These are phyloP conservation scores for Cocos nucifera DNA, from an alignment of 176 grass and related monocot genomes.

Conservation along the genomic window DNA sequence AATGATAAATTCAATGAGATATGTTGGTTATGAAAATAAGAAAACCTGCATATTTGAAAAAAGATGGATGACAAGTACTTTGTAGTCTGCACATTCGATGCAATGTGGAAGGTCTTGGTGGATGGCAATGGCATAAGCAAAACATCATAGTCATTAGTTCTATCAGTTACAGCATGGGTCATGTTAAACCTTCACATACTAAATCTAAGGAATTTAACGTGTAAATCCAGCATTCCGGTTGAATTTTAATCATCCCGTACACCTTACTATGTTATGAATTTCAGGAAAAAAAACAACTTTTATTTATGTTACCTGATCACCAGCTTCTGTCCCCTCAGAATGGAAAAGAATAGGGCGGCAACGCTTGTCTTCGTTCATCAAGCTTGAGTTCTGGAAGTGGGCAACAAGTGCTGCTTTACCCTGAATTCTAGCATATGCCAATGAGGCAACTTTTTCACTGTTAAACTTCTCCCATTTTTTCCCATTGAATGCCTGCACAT, in stretches of 20 bases:
- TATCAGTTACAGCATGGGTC: too few relatives aligned
- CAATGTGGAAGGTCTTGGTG: too few relatives aligned
- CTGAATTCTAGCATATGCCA: slow-evolving; percentile 93
- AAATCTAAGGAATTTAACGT: too few relatives aligned
- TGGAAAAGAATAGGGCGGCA: slow-evolving; percentile 89
- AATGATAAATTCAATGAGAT: too few relatives aligned
- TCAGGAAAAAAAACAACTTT: not conserved
- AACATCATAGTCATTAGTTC: too few relatives aligned
- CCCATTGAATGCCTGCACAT: slow-evolving; percentile 63
- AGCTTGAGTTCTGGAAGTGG: slow-evolving; percentile 93
- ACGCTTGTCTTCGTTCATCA: slow-evolving; percentile 97
- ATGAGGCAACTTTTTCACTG: slow-evolving; percentile 87
- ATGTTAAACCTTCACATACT: too few relatives aligned
- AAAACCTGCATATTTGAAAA: too few relatives aligned
- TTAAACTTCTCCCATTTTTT: slow-evolving; percentile 99
- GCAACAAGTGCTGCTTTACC: slow-evolving; percentile 64
- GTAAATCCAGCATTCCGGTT: not conserved
- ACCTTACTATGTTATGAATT: not conserved
- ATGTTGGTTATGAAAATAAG: too few relatives aligned
- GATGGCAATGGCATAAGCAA: too few relatives aligned
- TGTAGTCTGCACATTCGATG: too few relatives aligned
- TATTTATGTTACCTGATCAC: slow-evolving; percentile 42
- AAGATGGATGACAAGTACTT: too few relatives aligned
- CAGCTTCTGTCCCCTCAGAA: slow-evolving; percentile 41
- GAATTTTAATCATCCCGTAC: not conserved